Base-by-base conservation (phyloP, 345 rosid genomes). In the Ceriops tagal region DNA sequence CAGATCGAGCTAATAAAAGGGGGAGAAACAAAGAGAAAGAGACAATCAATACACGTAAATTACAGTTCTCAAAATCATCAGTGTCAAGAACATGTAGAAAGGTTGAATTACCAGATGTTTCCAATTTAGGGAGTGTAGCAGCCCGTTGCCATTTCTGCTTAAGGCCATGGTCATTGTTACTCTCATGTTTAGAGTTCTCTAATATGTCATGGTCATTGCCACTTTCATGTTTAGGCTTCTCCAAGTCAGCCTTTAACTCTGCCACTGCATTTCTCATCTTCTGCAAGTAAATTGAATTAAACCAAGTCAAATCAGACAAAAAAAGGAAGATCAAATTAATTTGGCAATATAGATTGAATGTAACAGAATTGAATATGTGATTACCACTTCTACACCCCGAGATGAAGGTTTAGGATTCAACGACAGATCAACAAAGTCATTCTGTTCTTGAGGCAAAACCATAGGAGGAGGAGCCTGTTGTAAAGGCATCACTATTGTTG, bases 381-480 rank as follows among this genome's bases (percentile, higher is more conserved):
- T 62, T 35, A 82, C 77, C 65, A 47, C 20, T 24, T 71, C 70
- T 9, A 10, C 56, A 31, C 79, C 73, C 68, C 13, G 46, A 20
- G 64, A 60, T 37, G 28, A 19, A n/a, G 62, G 34, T 13, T 61
- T 53, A 67, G 71, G 75, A 74, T 79, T 73, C 20, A 64, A 76
- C 18, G 70, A 28, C 57, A 78, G 46, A 24, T 79, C 75, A 47
- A 16, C 47, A 27, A 51, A 58, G 53, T 59, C 65, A 63, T 66
- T 72, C 39, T 58, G 61, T 18, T 67, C 77, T 30, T 84, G 77
- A 27, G 86, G 78, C 52, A 82, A 75, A 31, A 63, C 58, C 71
- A 63, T 58, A 59, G 82, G 65, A 74, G 69, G 75, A 58, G 83
- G 72, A 75, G 78, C 85, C 92, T 86, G 78, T 56, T n/a, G 72